phyloP scores from a whole-genome alignment of 2,329 filamentous ascomycete species.

The Endoconidiophora polonica region DNA sequence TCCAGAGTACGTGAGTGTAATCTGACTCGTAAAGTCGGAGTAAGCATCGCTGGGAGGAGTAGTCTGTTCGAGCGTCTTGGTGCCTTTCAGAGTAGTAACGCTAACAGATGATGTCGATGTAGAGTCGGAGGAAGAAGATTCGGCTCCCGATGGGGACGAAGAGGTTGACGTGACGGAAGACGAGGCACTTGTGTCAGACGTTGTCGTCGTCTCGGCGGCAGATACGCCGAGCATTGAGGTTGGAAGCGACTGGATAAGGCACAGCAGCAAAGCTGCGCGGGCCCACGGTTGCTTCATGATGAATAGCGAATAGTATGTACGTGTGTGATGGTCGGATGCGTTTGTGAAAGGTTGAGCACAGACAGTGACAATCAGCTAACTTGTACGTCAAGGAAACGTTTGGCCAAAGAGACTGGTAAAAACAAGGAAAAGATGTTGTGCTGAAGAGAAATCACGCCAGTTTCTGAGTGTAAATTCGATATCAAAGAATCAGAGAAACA shows the following conservation, averaged over 20 bases:
- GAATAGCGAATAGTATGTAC: not conserved
- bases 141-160: not conserved
- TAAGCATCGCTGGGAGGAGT: constrained; percentile 30
- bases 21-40: constrained; percentile 26
- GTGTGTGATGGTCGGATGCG: no score
- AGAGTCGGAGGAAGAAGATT: not conserved
- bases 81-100: constrained; percentile 23
- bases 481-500: no score
- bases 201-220: constrained; percentile 1
- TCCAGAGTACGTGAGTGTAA: constrained; percentile 20
- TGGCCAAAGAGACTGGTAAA: no score
- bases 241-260: not conserved
- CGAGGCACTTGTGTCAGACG: not conserved
- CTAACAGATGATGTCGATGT: constrained; percentile 12
- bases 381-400: no score
- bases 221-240: not conserved
- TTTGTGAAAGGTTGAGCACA: no score
- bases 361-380: no score
- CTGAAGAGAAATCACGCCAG: no score
- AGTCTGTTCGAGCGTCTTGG: constrained; percentile 23
- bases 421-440: no score
- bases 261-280: not conserved
- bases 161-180: not conserved
- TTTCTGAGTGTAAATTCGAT: no score
- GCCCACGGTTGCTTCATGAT: constrained; percentile 1